Base-by-base conservation (phyloP, 805 yeast species). In the Hanseniaspora pseudoguilliermondii region DNA sequence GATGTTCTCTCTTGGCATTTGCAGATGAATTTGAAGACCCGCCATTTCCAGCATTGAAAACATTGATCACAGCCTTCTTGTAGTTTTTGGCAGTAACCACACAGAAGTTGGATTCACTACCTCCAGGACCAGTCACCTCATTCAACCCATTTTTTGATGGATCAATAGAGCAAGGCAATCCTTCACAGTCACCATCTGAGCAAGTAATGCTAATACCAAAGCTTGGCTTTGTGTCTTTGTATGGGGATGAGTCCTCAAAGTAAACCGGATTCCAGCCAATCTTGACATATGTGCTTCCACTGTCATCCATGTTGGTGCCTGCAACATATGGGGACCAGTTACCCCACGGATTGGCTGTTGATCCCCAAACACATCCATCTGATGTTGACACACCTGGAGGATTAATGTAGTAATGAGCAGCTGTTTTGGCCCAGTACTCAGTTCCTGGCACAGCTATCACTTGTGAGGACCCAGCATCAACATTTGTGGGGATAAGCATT, bases 271-370 rank as follows among this genome's bases (percentile, higher is more conserved):
- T 88, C 95, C 95, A 87, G 47, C 91, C 95, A 66, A 88, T 79
- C 71, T 86, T 89, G 60, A 86, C 86, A 66, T 61, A 88, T 3
- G 96, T 88, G 66, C 78, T 78, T 35, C 86, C 83, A 58, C 65
- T 70, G 59, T 68, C 69, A 67, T 86, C 95, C 75, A 79, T 79
- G 73, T 88, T 88, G 59, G 90, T 87, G 60, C 96, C 96, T 16
- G 93, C 95, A 60, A 89, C 95, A 63, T 86, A 88, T 29, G 96
- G 95, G 16, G 95, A 71, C 96, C 96, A 89, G 76, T 88, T 88
- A 57, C 96, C 96, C 60, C 74, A 73, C 18, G 93, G 83, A 58
- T 84, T 72, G 49, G 73, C 69, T 34, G 75, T 74, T 18, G 83
- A 69, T 5, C 96, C 96, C 96, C 96, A 88, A 60, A 77, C 76